Evolutionary conservation across 225 moss, liverwort and hornwort species (phyloP).

Genomic region (Straminergon stramineum): DNA sequence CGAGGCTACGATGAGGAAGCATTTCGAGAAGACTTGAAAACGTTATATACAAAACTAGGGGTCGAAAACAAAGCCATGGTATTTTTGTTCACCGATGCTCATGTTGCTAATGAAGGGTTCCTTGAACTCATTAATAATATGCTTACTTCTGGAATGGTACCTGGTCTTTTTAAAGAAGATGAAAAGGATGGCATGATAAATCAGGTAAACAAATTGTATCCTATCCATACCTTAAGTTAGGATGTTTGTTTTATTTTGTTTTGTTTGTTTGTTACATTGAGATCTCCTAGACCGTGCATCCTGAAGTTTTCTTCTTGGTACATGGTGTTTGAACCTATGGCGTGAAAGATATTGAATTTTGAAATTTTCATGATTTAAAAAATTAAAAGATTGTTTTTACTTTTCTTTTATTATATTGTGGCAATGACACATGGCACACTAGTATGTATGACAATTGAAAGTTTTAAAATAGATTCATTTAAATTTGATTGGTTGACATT

Average conservation of each 20-base stretch:
- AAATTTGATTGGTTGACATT: neutral
- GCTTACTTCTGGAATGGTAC: conserved; percentile 93
- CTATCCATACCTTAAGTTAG: no score
- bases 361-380: no score
- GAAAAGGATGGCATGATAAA: conserved; percentile 89
- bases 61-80: conserved; percentile 57
- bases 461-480: neutral
- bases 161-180: conserved; percentile 83
- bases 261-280: no score
- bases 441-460: no score
- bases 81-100: conserved; percentile 84
- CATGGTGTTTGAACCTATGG: no score
- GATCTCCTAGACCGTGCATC: no score
- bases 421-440: no score
- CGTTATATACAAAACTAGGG: conserved; percentile 54
- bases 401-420: no score
- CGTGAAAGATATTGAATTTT: no score
- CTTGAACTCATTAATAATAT: conserved; percentile 85
- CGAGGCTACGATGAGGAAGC: conserved; percentile 79
- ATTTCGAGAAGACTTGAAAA: conserved; percentile 74
- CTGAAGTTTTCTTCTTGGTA: no score
- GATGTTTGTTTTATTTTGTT: no score
- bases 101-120: conserved; percentile 75
- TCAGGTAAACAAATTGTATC: conserved; percentile 11
- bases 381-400: no score